Evolutionary conservation across 202 grass and related monocot species (phyloP).

Genomic region (Cymbopogon flexuosus): DNA sequence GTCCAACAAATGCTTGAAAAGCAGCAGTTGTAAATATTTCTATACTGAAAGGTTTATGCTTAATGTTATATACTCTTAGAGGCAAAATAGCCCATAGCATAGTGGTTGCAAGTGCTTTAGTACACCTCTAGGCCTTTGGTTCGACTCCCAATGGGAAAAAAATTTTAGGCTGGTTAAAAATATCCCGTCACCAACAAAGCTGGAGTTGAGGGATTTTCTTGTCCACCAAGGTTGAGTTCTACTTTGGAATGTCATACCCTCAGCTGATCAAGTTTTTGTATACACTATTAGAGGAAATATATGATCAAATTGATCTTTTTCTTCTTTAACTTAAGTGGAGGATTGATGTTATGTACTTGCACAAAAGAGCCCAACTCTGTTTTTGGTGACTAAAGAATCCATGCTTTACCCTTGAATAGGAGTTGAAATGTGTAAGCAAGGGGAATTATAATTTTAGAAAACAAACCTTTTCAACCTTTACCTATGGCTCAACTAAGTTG

Average conservation of each 20-base stretch:
- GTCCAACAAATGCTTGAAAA: not conserved
- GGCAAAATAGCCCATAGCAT: not conserved
- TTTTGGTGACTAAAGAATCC: not conserved
- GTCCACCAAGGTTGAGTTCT: not conserved
- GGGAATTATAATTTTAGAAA: not conserved
- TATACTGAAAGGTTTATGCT: not conserved
- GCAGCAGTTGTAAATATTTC: not conserved
- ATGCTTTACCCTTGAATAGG: not conserved
- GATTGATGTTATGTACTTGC: not conserved
- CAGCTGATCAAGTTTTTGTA: not conserved
- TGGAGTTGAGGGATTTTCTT: not conserved
- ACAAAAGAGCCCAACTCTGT: not conserved
- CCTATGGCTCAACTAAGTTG: not conserved
- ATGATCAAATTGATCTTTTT: slow-evolving; percentile 15
- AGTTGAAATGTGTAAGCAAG: not conserved
- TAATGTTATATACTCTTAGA: not conserved
- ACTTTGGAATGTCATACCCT: not conserved
- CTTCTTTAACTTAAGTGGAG: not conserved
- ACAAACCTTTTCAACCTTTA: not conserved
- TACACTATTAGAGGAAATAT: not conserved
- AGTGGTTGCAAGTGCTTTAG: not conserved
- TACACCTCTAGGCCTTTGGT: not conserved
- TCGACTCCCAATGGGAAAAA: not conserved
- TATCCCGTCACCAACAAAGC: not conserved
- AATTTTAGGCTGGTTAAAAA: not conserved